A percentile compares a stretch with the other conserved stretches of the same genome.
phyloP scores from a whole-genome alignment of 306 rosid genomes.

The Pueraria montana region DNA sequence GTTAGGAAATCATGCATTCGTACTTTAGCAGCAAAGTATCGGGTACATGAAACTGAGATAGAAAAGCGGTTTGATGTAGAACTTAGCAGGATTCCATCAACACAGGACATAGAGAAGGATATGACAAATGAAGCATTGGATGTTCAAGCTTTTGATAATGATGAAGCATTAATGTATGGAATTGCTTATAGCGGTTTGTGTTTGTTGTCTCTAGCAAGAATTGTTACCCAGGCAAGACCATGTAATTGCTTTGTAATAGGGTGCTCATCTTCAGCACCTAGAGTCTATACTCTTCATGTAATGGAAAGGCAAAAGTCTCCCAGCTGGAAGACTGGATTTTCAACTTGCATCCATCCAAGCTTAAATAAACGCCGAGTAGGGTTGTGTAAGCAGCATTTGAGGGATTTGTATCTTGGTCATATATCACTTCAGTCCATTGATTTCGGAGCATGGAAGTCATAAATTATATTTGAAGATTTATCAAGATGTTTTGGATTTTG shows the following conservation, averaged over 20 bases:
- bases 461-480: slow-evolving; percentile 36
- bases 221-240: slow-evolving; percentile 77
- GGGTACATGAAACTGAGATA: slow-evolving; percentile 72
- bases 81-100: slow-evolving; percentile 71
- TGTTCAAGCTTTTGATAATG: slow-evolving; percentile 64
- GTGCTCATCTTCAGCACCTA: slow-evolving; percentile 72
- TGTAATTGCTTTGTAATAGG: slow-evolving; percentile 87
- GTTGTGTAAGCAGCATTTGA: slow-evolving; percentile 79
- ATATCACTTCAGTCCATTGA: slow-evolving; percentile 90
- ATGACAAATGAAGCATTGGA: slow-evolving; percentile 53
- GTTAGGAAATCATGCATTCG: slow-evolving; percentile 91
- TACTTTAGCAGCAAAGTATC: slow-evolving; percentile 87
- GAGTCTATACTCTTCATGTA: slow-evolving; percentile 84
- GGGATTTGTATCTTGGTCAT: slow-evolving; percentile 79
- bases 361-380: slow-evolving; percentile 80
- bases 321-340: slow-evolving; percentile 94
- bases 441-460: slow-evolving; percentile 82
- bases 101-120: slow-evolving; percentile 65
- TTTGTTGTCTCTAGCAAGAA: slow-evolving; percentile 81
- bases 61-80: slow-evolving; percentile 78
- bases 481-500: slow-evolving; percentile 35
- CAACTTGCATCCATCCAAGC: slow-evolving; percentile 89
- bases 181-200: slow-evolving; percentile 79
- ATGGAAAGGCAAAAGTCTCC: slow-evolving; percentile 97
- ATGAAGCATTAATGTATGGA: slow-evolving; percentile 86